Conservation (phyloP, 257 asterid species). For the Nicotiana noctiflora region DNA sequence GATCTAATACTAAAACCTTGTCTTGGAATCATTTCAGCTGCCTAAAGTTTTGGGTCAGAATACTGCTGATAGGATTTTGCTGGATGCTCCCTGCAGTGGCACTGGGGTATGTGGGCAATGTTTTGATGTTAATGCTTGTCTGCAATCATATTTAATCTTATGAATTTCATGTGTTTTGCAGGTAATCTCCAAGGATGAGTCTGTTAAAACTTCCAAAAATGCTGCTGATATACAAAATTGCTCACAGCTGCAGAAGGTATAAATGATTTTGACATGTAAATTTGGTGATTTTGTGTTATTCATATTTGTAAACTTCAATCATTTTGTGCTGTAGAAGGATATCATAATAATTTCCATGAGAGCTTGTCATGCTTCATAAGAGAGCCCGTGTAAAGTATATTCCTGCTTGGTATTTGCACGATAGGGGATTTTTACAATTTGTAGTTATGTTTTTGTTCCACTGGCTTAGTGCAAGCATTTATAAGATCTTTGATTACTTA, state of each 20-base stretch:
- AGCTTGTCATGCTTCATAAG: not conserved
- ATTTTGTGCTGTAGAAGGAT: not conserved
- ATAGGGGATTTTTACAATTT: no score
- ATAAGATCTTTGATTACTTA: no score
- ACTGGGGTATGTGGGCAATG: constrained; percentile 61
- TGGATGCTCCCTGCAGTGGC: constrained; percentile 99
- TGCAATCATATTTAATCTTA: not conserved
- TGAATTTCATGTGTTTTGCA: constrained; percentile 24
- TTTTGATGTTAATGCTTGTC: constrained; percentile 14
- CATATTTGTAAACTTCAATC: not conserved
- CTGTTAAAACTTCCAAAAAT: constrained; percentile 82
- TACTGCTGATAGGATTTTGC: constrained; percentile 72
- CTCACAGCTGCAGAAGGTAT: constrained; percentile 79
- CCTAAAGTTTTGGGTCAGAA: constrained; percentile 78
- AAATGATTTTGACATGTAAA: not conserved
- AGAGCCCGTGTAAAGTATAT: not conserved
- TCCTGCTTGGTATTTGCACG: no score
- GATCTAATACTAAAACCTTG: not conserved
- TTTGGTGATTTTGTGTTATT: not conserved
- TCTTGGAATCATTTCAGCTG: constrained; percentile 41
- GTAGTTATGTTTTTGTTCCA: no score
- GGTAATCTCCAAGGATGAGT: constrained; percentile 94
- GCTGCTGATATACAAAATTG: constrained; percentile 73
- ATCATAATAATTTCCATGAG: not conserved
- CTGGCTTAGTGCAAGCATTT: no score